Evolutionary conservation across 768 basidiomycete genomes (phyloP), one percentile per base, ranked within the genome.

Genomic region (Daedaleopsis sinensis): DNA sequence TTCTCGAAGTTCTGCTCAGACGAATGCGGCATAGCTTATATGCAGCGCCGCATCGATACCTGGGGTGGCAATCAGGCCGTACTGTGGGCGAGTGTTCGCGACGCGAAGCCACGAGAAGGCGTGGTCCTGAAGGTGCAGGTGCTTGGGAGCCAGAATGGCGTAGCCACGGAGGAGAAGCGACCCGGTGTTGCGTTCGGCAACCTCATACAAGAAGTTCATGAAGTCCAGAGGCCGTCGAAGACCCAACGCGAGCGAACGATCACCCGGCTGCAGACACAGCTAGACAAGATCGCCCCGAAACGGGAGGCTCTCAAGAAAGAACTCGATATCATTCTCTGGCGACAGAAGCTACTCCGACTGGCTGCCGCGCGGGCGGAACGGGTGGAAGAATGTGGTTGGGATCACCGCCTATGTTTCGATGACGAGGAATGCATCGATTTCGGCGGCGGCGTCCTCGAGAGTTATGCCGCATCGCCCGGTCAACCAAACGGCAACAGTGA

Each of bases 1-100:
- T 88, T 94, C 68, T 95, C 93, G 23, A 96, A 96, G 72, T 96
- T 94, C 71, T 96, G 94, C 72, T 94, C 92, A 15, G 89, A 93
- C 55, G 91, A 90, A 63, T 96, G 94, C 65, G 94, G 94, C 13
- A 76, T 91, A 63, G 84, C 83, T 65, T 89, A 83, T 73, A 87
- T 90, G 86, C 84, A 82, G 63, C 75, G 77, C 49, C 85, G 85
- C 48, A 84, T 91, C 50, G 79, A 85, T 24, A 77, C 77, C 42
- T 91, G 85, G 82, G 87, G 87, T 19, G 88, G 88, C 5, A 83
- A 83, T 69, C 80, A 81, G 60, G 84, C 83, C 52, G 76, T 80
- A 47, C 78, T 94, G 1, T 94, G 91, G 91, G 86, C 88, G 42
- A 82, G 79, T 46, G 89, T 94, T 64, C 87, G 87, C 71, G 77